Evolutionary conservation across 179 eudicot genomes (phyloP).

Genomic region (Actinidia arguta): DNA sequence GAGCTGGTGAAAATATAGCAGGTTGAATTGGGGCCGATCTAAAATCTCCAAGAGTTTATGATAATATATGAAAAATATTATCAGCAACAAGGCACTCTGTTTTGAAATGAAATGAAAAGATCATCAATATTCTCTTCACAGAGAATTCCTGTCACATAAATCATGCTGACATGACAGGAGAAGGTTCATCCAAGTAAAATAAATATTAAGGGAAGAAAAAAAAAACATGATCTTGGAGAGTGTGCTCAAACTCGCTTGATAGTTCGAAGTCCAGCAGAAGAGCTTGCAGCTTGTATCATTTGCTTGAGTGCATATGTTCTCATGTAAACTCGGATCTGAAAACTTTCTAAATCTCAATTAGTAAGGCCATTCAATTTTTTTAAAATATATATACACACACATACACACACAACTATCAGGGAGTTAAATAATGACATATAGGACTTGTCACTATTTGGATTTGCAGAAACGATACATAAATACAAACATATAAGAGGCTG

Average conservation of each 20-base stretch:
- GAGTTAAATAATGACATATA: not conserved
- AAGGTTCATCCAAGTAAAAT: not conserved
- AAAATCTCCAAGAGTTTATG: too few relatives aligned
- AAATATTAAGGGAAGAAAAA: slow-evolving; percentile 21
- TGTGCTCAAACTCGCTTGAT: slow-evolving; percentile 95
- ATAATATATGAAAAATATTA: too few relatives aligned
- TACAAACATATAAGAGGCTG: too few relatives aligned
- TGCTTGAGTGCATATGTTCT: slow-evolving; percentile 93
- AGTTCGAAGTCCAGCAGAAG: slow-evolving; percentile 94
- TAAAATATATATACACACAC: too few relatives aligned
- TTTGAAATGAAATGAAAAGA: too few relatives aligned
- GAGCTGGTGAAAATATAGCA: too few relatives aligned
- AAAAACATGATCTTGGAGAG: slow-evolving; percentile 95
- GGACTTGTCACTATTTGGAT: not conserved
- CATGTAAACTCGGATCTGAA: slow-evolving; percentile 90
- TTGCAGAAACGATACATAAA: too few relatives aligned
- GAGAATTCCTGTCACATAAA: too few relatives aligned
- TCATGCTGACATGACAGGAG: slow-evolving; percentile 1
- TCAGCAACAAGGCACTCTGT: too few relatives aligned
- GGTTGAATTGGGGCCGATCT: too few relatives aligned
- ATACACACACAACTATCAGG: too few relatives aligned
- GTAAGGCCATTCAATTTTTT: slow-evolving; percentile 7
- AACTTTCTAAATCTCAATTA: slow-evolving; percentile 28
- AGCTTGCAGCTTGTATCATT: slow-evolving; percentile 98
- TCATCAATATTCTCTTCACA: too few relatives aligned